Evolutionary conservation across 2,329 filamentous ascomycete species (phyloP), one percentile per base, ranked within the genome.

Genomic region (Colletotrichum filicis): DNA sequence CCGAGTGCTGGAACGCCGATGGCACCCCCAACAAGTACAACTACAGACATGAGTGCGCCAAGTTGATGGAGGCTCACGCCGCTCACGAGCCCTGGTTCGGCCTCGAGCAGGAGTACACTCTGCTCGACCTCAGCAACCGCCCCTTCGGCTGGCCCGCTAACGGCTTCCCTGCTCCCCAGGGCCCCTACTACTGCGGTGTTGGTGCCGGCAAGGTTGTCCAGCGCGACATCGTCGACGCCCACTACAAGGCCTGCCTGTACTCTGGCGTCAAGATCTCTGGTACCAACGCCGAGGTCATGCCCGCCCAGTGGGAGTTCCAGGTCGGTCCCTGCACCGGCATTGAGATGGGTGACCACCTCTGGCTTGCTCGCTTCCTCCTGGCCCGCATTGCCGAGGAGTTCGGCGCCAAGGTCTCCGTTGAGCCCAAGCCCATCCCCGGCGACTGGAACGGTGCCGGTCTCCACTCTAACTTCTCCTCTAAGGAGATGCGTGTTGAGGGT

Each of bases 271-370:
- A 95, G 84, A 98, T 99, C 85, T 98, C 95, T 30, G 97, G 97
- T 81, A 98, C 97, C 87, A 99, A 99, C 85, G 97, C 97, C 77
- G 97, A 99, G 90, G 97, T 99, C 81, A 97, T 98, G 94, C 94
- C 95, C 76, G 95, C 94, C 74, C 96, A 98, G 86, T 98, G 96
- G 96, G 96, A 98, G 85, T 98, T 94, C 92, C 96, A 98, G 84
- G 94, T 98, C 79, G 96, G 96, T 71, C 96, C 96, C 76, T 97
- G 94, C 86, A 85, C 87, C 67, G 96, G 95, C 76, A 98, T 98
- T 79, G 88, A 92, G 83, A 93, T 98, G 89, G 97, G 97, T 84
- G 97, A 99, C 85, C 92, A 98, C 82, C 94, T 99, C 80, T 98
- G 96, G 97, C 89, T 98, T 80, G 79, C 84, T 2, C 93, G 94